Evolutionary conservation across 1,139 yeast genomes (phyloP).

Genomic region (Tardiomyces digboiensis): DNA sequence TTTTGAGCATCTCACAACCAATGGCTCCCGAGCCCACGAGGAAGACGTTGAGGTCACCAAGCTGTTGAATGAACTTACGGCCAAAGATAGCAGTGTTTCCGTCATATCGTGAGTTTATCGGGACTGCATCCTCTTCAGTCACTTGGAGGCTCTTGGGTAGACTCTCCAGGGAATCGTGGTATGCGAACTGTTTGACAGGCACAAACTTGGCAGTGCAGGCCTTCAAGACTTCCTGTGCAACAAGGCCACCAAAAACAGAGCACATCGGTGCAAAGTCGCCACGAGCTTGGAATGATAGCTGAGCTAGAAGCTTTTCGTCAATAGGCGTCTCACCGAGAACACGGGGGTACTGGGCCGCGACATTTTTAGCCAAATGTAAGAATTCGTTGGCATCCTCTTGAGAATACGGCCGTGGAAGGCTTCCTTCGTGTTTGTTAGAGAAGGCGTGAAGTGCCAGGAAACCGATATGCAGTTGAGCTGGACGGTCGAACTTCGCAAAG

Average conservation of each 20-base stretch:
- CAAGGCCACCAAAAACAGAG: constrained; percentile 89
- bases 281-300: constrained; percentile 73
- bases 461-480: constrained; percentile 82
- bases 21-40: constrained; percentile 98
- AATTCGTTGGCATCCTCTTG: constrained; percentile 67
- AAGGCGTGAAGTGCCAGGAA: constrained; percentile 85
- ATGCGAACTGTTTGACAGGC: constrained; percentile 85
- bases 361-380: constrained; percentile 47
- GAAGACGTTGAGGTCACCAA: constrained; percentile 74
- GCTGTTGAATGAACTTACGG: constrained; percentile 54
- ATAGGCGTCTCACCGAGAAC: constrained; percentile 49
- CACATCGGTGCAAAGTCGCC: constrained; percentile 90
- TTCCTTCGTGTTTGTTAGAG: constrained; percentile 48
- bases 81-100: constrained; percentile 94
- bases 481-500: constrained; percentile 89
- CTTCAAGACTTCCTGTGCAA: constrained; percentile 95
- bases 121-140: constrained; percentile 62
- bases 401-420: constrained; percentile 69
- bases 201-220: constrained; percentile 91
- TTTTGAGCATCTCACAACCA: constrained; percentile 98
- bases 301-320: constrained; percentile 57
- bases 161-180: constrained; percentile 91
- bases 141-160: constrained; percentile 57
- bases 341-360: constrained; percentile 49
- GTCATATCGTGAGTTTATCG: constrained; percentile 79